Evolutionary conservation across 805 yeast species (phyloP), one percentile per base, ranked within the genome.

Genomic region (Cyberlindnera subsufficiens): DNA sequence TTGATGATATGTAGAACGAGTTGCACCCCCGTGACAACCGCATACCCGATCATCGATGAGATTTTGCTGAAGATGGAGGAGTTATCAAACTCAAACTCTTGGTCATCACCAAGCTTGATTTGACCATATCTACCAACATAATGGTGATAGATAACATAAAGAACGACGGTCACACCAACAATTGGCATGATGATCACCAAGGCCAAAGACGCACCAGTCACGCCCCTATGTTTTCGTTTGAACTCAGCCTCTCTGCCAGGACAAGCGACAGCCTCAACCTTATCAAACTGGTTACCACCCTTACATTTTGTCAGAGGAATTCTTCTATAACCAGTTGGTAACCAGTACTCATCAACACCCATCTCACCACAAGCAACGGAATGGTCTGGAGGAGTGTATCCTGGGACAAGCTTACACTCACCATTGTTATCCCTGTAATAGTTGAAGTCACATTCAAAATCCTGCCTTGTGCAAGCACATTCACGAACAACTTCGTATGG

Each of bases 401-500:
- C 97, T 17, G 72, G 68, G n/a, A 89, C 86, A 33, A 89, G 73
- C 58, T 78, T 78, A 67, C 99, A 93, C 3, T 93, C 84, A 17
- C 95, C 95, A 57, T 88, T 96, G 0, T 54, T 47, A 39, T 80
- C 80, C 45, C 82, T 72, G 44, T 64, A 75, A 61, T 71, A 90
- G 64, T 90, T 90, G 68, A 80, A 87, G 61, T 93, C 99, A 73
- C 99, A 93, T 63, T 93, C 99, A 58, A 69, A 93, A 57, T 91
- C 99, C 40, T 75, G 74, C 62, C 96, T 75, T 0, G 93, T 73
- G 67, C 99, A 93, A 1, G 82, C 59, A 66, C 99, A 93, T 60
- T 86, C 81, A 46, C 78, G 69, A 10, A 74, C 59, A 11, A 74
- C 68, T 50, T 71, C 73, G 56, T 70, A 75, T 1, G 86, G 89